Evolutionary conservation across 805 yeast species (phyloP), one percentile per base, ranked within the genome.

Genomic region (Torulaspora franciscae): DNA sequence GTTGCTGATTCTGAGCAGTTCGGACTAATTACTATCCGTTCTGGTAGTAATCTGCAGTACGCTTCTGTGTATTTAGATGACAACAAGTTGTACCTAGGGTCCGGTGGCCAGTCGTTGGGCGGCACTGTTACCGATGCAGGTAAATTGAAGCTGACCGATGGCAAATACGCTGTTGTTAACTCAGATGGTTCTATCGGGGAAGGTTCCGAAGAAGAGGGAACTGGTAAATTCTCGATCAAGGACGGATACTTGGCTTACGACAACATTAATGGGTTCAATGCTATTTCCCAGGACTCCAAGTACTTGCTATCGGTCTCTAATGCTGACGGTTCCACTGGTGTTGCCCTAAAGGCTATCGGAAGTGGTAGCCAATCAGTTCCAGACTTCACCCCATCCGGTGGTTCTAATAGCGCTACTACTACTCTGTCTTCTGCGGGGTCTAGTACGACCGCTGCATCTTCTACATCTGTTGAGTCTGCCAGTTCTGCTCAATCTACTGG

Each of bases 181-280:
- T 33, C 49, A 11, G 61, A 52, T 36, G 63, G 63, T 35, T 32
- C 56, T 24, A 36, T 57, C 7, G 51, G 45, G 10, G 52, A 49
- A 19, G 60, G 61, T 35, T 43, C 54, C 17, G 57, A 51, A 43
- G 42, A 56, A 15, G 57, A 60, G 34, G 62, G 56, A 35, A 37
- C 65, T 23, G 47, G 65, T 14, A 70, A 73, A 3, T 76, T 71
- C 55, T 52, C 72, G 22, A 63, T 75, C 51, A 24, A 54, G 6
- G 57, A 64, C 36, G 74, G 71, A 29, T 51, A 64, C 55, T 65
- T 75, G 57, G 51, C 54, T 3, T 69, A 60, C 56, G 47, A 64
- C 29, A 69, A 67, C 36, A 40, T 50, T 14, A 50, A 58, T 23
- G 65, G 55, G 32, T 75, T 72, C 64, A 57, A 60, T 29, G 74